These are phyloP conservation scores for Porogramme epimiltina DNA, from an alignment of 1,284 basidiomycete genomes.

Conservation along the genomic window DNA sequence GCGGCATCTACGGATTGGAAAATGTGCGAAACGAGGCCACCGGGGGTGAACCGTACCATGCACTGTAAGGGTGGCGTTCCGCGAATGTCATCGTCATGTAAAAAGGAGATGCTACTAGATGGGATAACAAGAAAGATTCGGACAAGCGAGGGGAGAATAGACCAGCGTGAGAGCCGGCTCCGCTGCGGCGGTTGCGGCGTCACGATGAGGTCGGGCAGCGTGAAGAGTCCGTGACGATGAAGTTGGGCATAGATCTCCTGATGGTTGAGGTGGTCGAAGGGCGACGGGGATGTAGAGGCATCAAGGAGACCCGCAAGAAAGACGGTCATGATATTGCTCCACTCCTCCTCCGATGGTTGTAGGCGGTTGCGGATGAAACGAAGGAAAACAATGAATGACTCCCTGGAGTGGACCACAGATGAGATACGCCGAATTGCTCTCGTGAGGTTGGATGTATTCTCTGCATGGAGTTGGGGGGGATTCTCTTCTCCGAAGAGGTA, in stretches of 20 bases:
- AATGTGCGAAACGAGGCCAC: conserved; percentile 26
- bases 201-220: too few relatives aligned
- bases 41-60: conserved; percentile 30
- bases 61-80: conserved; percentile 34
- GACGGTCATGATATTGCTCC: conserved; percentile 33
- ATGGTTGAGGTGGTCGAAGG: conserved; percentile 28
- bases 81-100: conserved; percentile 16
- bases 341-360: conserved; percentile 25
- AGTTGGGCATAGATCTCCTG: too few relatives aligned
- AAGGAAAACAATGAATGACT: conserved; percentile 49
- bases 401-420: too few relatives aligned
- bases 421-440: too few relatives aligned
- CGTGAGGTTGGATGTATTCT: too few relatives aligned
- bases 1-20: conserved; percentile 34
- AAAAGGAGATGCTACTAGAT: conserved; percentile 20
- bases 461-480: conserved; percentile 9
- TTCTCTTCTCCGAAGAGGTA: conserved; percentile 7
- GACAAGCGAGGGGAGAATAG: conserved; percentile 32
- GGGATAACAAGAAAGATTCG: conserved; percentile 38
- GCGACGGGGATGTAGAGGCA: conserved; percentile 31
- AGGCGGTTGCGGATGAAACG: conserved; percentile 37
- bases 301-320: conserved; percentile 29
- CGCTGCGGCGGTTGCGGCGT: too few relatives aligned
- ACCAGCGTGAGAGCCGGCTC: too few relatives aligned
- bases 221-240: too few relatives aligned